A percentile compares a stretch with the other conserved stretches of the same genome.
Conservation (phyloP, 2,329 filamentous ascomycete species). For the Exophiala spinifera region DNA sequence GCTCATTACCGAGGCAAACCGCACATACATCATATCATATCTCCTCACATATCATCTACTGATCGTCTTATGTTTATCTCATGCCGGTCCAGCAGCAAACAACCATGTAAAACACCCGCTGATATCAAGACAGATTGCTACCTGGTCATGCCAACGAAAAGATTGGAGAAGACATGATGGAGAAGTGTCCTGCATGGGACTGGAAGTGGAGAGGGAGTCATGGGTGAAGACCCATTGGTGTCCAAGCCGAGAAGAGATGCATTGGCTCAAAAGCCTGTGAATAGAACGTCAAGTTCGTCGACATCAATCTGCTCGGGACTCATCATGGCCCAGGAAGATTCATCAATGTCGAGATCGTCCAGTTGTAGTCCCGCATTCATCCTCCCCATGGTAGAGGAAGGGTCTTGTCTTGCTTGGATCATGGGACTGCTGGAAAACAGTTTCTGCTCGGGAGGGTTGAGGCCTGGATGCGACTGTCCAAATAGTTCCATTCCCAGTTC, state of each 20-base stretch:
- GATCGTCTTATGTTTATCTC: background rate
- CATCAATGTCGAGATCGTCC: constrained; percentile 40
- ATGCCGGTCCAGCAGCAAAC: too few relatives aligned
- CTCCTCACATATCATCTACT: background rate
- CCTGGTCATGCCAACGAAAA: too few relatives aligned
- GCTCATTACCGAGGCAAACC: background rate
- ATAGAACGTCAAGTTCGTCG: constrained; percentile 85
- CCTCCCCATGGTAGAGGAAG: constrained; percentile 28
- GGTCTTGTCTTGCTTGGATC: constrained; percentile 24
- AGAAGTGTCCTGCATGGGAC: background rate
- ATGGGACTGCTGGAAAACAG: constrained; percentile 38
- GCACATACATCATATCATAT: too few relatives aligned
- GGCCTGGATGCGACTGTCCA: constrained; percentile 41
- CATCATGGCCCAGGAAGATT: constrained; percentile 59
- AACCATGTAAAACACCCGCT: too few relatives aligned
- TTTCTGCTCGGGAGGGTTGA: constrained; percentile 48
- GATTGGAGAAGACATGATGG: background rate
- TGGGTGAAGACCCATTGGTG: background rate
- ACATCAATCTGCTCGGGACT: constrained; percentile 88
- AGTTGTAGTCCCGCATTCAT: constrained; percentile 44
- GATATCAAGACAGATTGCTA: too few relatives aligned
- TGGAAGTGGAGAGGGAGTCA: background rate
- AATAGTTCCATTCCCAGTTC: constrained; percentile 39
- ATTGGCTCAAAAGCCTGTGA: constrained; percentile 54
- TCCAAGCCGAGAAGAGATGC: background rate